Base-by-base conservation (phyloP, 768 basidiomycete species). In the Tricholoma flavovirens region DNA sequence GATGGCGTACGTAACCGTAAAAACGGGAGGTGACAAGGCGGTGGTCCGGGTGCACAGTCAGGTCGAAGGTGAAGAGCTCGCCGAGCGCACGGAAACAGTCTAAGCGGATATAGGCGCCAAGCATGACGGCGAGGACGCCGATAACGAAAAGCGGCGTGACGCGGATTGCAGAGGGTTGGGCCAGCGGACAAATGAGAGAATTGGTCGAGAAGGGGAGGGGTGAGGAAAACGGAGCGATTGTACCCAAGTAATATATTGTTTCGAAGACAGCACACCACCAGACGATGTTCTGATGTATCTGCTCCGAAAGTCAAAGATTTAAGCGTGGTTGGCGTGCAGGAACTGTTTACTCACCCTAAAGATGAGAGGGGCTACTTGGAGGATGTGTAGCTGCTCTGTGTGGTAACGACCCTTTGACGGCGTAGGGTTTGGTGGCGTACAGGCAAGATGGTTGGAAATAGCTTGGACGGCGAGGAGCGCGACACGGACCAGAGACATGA, bases 381-480 rank as follows among this genome's bases (percentile, higher is more conserved):
- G 68, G 52, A 77, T 62, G 57, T 70, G 71, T 21, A 69, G 69
- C 58, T 76, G 74, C 33, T 75, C 67, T 8, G 72, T 75, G 60
- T 80, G 74, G 60, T 77, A 80, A 10, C 79, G 77, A 26, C 68
- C 70, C 49, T 77, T 78, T 29, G 62, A 51, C 5, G 73, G 75
- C 0, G 80, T 77, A 22, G 75, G 77, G 60, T 80, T 78, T 1
- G 80, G 80, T 0, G 80, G 77, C 3, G 74, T 75, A 61, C 70
- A 77, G 3, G 80, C 80, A 5, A 70, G 58, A 53, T 79, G 73
- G 59, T 79, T 77, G 68, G 67, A 69, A 45, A 70, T 30, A 19
- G 76, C 76, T 56, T 81, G 78, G 35, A 72, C 54, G 30, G 68
- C 60, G 61, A 77, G 66, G 56, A 81, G 73, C 12, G 66, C 56